phyloP scores from a whole-genome alignment of 768 basidiomycete species.

The Mycena chlorophos region DNA sequence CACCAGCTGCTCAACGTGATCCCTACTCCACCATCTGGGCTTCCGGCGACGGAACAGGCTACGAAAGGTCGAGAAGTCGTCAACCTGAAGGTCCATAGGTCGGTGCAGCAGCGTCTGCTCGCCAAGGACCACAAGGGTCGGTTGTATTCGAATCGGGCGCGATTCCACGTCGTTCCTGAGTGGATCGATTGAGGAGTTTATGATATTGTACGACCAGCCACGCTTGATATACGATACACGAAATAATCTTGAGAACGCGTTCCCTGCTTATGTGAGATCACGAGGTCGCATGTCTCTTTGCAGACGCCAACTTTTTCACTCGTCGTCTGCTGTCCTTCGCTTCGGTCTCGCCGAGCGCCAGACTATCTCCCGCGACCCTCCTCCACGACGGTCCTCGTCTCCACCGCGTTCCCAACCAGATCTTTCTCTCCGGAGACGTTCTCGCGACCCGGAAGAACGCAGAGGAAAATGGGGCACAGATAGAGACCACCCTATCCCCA shows the following conservation, averaged over 20 bases:
- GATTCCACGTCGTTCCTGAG: constrained; percentile 11
- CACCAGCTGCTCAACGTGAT: neutral
- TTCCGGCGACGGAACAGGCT: neutral
- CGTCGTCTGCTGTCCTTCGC: neutral
- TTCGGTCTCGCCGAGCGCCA: neutral
- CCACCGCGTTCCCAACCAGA: neutral
- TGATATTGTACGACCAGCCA: no score
- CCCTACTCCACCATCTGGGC: no score
- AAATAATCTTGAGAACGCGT: no score
- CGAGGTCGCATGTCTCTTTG: neutral
- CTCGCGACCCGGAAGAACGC: constrained; percentile 3
- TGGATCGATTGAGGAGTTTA: constrained; percentile 13
- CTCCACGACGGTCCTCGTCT: neutral
- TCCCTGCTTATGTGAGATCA: no score
- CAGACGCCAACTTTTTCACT: neutral
- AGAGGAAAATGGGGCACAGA: constrained; percentile 3
- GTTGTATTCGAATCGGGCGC: constrained; percentile 15
- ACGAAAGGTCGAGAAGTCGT: constrained; percentile 1
- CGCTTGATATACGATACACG: no score
- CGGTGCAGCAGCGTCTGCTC: constrained; percentile 55
- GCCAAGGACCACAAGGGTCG: constrained; percentile 41
- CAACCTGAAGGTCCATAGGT: constrained; percentile 48
- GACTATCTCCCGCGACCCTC: constrained; percentile 9
- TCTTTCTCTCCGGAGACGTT: constrained; percentile 12
- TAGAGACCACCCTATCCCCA: neutral